Base-by-base conservation (phyloP, 106 monocot species). In the Acanthochlamys bracteata region DNA sequence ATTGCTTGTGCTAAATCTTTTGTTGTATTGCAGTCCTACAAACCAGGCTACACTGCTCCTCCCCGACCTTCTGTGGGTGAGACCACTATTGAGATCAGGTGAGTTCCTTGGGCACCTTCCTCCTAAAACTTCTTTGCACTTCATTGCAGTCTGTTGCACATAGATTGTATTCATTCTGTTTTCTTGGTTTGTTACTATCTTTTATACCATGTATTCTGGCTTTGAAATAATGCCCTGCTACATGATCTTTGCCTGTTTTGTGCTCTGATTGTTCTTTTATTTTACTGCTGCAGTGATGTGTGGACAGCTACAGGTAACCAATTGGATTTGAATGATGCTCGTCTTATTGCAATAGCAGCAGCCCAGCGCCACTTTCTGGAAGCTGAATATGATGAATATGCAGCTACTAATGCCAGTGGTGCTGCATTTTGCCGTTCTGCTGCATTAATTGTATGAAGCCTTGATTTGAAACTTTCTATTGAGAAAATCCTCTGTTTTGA, bases 371-470 rank as follows among this genome's bases (percentile, higher is more conserved):
- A 77, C 63, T 75, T 82, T 47, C 62, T 84, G 54, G 87, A 87
- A 77, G 61, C 87, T 69, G 92, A 84, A 47, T 84, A 92, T 79
- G 92, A 87, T 68, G 92, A 87, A 1, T 82, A 80, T 77, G 73
- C 69, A 57, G 76, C 70, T 69, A 78, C 74, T 64, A 77, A 81
- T 75, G 84, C 84, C 20, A 79, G 78, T 53, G 69, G 80, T 66
- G 81, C 87, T 68, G 69, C 79, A 17, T 87, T 87, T 67, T 84
- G 72, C 26, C 87, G 92, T 53, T 84, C 82, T 25, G 84, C 79
- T 69, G 84, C 91, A 55, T 71, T 92, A 15, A 82, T 86, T 47
- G 92, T 92, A 82, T 79, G 86, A 14, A 33, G 21, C 59, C 67
- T 20, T 10, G 19, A 41, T 21, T 7, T 7, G 23, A 16, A 25